Evolutionary conservation across 2,329 filamentous ascomycete species (phyloP).

Genomic region (Boeremia exigua): DNA sequence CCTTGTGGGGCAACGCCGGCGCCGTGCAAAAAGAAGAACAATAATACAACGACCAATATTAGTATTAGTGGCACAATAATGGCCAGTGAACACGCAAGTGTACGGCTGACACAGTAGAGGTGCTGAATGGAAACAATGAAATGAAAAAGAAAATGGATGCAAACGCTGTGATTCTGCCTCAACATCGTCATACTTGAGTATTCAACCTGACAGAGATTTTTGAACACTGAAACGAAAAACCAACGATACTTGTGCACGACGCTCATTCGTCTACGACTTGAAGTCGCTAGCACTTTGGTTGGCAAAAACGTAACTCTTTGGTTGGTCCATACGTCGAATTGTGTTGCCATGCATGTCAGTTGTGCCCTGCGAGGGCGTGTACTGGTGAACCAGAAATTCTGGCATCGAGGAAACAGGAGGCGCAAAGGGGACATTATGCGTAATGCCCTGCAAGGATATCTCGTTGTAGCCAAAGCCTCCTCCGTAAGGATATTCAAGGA

Average conservation of each 20-base stretch:
- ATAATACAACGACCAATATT: constrained; percentile 8
- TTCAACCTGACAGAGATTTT: neutral
- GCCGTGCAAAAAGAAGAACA: constrained; percentile 4
- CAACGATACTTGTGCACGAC: neutral
- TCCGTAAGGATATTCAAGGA: constrained; percentile 32
- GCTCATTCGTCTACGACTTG: constrained; percentile 6
- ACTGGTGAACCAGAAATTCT: constrained; percentile 56
- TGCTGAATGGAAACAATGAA: constrained; percentile 1
- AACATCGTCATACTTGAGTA: neutral
- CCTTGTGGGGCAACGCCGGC: constrained; percentile 14
- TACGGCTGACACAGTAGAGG: neutral
- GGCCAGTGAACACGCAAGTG: neutral
- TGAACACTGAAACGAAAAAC: neutral
- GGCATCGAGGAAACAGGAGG: constrained; percentile 41
- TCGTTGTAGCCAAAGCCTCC: constrained; percentile 38
- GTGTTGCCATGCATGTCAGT: constrained; percentile 37
- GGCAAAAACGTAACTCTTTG: constrained; percentile 57
- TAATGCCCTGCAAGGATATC: constrained; percentile 38
- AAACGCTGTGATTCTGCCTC: neutral
- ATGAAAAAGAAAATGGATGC: neutral
- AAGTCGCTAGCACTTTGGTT: constrained; percentile 56
- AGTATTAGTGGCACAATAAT: constrained; percentile 8
- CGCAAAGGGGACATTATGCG: constrained; percentile 43
- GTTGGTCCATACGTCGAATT: constrained; percentile 38
- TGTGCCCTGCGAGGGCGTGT: constrained; percentile 52